Base-by-base conservation (phyloP, 495 filamentous ascomycete species). In the Hypoxylon lenormandii region DNA sequence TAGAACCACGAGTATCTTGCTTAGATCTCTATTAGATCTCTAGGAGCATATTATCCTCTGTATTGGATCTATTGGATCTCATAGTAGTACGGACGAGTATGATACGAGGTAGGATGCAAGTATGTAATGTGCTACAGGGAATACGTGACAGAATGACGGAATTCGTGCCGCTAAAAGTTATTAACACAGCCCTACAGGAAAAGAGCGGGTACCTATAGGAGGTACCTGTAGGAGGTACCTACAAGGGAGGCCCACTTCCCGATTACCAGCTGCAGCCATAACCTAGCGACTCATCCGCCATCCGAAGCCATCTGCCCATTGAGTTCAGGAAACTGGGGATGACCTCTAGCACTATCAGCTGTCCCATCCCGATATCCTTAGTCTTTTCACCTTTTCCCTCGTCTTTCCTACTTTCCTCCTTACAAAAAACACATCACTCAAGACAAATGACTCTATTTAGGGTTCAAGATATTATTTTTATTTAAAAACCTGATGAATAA, bases 291-390 rank as follows among this genome's bases (percentile, higher is more conserved):
- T 5, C 23, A 26, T 15, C 15, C 30, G 30, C 30, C 30, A 33
- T 33, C 30, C 30, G 6, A 33, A 33, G 30, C 30, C 30, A 33
- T 33, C 30, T 33, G 18, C 16, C n/a, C 21, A 53, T 64, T 64
- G 49, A 53, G 36, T 42, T 51, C 38, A 45, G 42, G 48, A 60
- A 50, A 5, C 47, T 64, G 48, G 48, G 49, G 66, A 57, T 60
- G 66, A 65, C 60, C 60, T 70, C 49, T 26, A 4, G 43, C 50
- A 56, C 60, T 65, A 70, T 70, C 66, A 70, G 54, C 66, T 65
- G 66, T 55, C 21, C 21, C 8, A 15, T 1, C 2, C 46, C 22
- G 13, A 36, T 18, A 48, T 49, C 5, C 23, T 46, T 21, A 45
- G n/a, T 37, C 11, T 60, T 64, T 54, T 13, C 26, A 33, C 16